These are phyloP conservation scores for Tricladium varicosporioides DNA, from an alignment of 2,329 filamentous ascomycete genomes.

Conservation along the genomic window DNA sequence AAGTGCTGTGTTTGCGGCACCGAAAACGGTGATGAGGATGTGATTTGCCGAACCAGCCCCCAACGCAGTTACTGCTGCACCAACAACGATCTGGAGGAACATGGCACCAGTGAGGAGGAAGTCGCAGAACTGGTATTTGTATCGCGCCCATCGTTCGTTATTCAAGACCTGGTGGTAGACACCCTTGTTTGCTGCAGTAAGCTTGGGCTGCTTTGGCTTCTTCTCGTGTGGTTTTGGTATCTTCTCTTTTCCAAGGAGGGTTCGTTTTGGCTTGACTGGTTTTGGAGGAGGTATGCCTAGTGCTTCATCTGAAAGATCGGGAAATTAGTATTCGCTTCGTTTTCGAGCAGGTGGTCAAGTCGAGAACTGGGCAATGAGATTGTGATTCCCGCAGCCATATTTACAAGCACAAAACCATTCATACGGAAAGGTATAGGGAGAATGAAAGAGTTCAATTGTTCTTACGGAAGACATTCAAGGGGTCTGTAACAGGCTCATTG, in stretches of 20 bases:
- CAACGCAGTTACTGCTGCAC: constrained; percentile 46
- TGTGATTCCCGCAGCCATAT: too few relatives aligned
- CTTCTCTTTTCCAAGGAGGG: not conserved
- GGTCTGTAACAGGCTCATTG: constrained; percentile 26
- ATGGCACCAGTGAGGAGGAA: constrained; percentile 41
- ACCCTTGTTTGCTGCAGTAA: constrained; percentile 32
- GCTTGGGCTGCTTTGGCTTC: constrained; percentile 29
- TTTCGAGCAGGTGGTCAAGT: too few relatives aligned
- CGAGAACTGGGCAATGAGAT: too few relatives aligned
- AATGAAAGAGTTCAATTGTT: too few relatives aligned
- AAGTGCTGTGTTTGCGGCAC: constrained; percentile 60
- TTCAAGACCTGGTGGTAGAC: constrained; percentile 39
- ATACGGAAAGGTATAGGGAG: too few relatives aligned
- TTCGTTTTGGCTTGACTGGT: constrained; percentile 9
- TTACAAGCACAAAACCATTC: too few relatives aligned
- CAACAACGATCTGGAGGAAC: constrained; percentile 46
- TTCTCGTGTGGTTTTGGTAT: not conserved
- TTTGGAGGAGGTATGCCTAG: constrained; percentile 38
- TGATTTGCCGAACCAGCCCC: constrained; percentile 46
- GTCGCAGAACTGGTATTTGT: constrained; percentile 35
- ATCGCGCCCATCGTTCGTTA: constrained; percentile 31
- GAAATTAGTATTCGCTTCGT: too few relatives aligned
- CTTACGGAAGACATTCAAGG: constrained; percentile 39
- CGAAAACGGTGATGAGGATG: constrained; percentile 53
- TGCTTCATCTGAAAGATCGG: constrained; percentile 31